These are phyloP conservation scores for Trichosporon faecale DNA, from an alignment of 1,284 basidiomycete genomes.

Conservation along the genomic window DNA sequence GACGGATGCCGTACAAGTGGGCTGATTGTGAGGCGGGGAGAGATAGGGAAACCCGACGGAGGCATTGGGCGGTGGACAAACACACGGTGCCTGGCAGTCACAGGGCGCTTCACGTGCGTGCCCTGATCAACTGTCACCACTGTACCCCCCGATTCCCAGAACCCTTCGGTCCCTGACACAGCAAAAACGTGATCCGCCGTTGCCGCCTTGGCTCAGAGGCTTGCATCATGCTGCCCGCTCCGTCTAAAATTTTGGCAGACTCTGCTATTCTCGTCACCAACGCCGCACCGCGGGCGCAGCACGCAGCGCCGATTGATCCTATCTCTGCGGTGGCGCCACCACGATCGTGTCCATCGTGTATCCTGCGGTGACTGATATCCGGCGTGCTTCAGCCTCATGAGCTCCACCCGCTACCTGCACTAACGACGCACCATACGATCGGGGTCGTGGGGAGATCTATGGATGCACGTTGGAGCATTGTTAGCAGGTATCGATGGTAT, in stretches of 20 bases:
- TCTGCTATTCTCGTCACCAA: background rate
- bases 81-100: background rate
- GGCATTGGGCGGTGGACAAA: background rate
- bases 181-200: constrained; percentile 3
- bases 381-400: background rate
- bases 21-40: background rate
- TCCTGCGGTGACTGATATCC: background rate
- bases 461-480: background rate
- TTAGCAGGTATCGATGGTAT: background rate
- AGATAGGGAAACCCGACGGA: constrained; percentile 1
- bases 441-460: background rate
- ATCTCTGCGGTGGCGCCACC: background rate
- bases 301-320: background rate
- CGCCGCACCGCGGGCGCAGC: background rate
- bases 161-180: background rate
- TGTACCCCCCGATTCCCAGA: background rate
- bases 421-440: background rate
- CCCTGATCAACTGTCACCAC: background rate
- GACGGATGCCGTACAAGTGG: constrained; percentile 10
- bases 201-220: background rate
- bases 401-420: background rate
- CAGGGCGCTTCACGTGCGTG: constrained; percentile 6
- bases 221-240: background rate
- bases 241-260: background rate
- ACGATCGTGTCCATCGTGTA: background rate